phyloP scores from a whole-genome alignment of 2,329 filamentous ascomycete species.

The Teratosphaeria viscida region DNA sequence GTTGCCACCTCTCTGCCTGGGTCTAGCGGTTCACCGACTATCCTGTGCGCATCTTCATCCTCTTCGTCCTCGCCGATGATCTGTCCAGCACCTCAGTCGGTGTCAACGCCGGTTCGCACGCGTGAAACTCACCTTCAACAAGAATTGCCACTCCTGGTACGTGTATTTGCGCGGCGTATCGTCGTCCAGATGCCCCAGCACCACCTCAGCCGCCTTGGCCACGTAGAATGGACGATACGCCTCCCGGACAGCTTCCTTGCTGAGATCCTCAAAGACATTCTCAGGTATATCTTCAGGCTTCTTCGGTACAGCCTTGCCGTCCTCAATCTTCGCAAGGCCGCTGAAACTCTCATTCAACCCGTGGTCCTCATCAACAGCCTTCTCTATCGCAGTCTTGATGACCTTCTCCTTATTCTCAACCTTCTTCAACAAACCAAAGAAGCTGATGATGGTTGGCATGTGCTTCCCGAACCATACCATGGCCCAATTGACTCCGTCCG shows the following conservation, averaged over 20 bases:
- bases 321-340: slow-evolving; percentile 4
- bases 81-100: slow-evolving; percentile 1
- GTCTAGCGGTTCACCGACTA: slow-evolving; percentile 1
- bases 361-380: neutral
- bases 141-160: slow-evolving; percentile 30
- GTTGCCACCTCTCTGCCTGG: slow-evolving; percentile 3
- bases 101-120: too few species aligned
- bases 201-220: slow-evolving; percentile 29
- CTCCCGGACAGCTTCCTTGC: neutral
- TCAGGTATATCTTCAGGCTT: slow-evolving; percentile 14
- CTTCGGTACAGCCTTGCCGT: slow-evolving; percentile 1
- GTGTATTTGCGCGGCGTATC: slow-evolving; percentile 9
- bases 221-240: slow-evolving; percentile 12
- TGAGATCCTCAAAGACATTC: neutral
- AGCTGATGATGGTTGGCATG: neutral
- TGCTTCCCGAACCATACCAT: slow-evolving; percentile 15
- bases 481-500: slow-evolving; percentile 36
- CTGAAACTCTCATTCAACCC: slow-evolving; percentile 1
- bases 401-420: slow-evolving; percentile 2
- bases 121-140: slow-evolving; percentile 14
- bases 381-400: slow-evolving; percentile 1
- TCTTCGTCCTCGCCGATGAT: slow-evolving; percentile 29
- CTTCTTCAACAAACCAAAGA: slow-evolving; percentile 26
- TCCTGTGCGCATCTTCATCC: slow-evolving; percentile 3
- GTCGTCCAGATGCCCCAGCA: slow-evolving; percentile 26